Base-by-base conservation (phyloP, 768 basidiomycete species). In the Mycena maculata region DNA sequence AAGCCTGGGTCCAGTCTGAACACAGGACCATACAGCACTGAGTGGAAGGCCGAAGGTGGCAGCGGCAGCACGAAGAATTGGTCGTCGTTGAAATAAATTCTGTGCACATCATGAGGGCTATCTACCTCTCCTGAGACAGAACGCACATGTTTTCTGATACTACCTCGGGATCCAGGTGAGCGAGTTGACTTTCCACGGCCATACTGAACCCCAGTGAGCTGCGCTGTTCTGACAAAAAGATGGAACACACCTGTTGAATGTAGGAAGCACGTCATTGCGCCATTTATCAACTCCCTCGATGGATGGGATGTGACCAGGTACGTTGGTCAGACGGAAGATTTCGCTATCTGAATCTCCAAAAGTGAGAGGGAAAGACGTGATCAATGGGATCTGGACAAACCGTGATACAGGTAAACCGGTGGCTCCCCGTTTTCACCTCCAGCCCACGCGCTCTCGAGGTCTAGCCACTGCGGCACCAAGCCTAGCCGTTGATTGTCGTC, bases 381-480 rank as follows among this genome's bases (percentile, higher is more conserved):
- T n/a, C n/a, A 20, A 33, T 3, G n/a, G 28, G 18, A 45, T 28
- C 3, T 23, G 39, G 28, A 50, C 60, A 42, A 25, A 68, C 80
- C 79, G 60, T 80, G 79, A 38, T 74, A 71, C 44, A 80, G 49
- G 27, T 73, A 71, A 6, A 81, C 72, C 31, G 70, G 65, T 18
- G 80, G 72, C 48, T 77, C 65, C 28, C 74, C 76, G 53, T 76
- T 76, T 20, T 66, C 60, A 73, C 78, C 79, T 20, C 61, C 60
- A 2, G 69, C 56, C 25, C 67, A 52, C 13, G 63, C 49, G 10
- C 28, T 33, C 3, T 71, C 61, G 8, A 76, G 27, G 44, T 79
- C 72, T 18, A 81, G 70, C 81, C 82, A 84, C 57, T 79, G 81
- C 9, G 82, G 82, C 2, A 80, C 71, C 45, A 81, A 74, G 10